A percentile compares a stretch with the other conserved stretches of the same genome.
These are phyloP conservation scores for Paulownia fortunei DNA, from an alignment of 257 asterid genomes.

Conservation along the genomic window DNA sequence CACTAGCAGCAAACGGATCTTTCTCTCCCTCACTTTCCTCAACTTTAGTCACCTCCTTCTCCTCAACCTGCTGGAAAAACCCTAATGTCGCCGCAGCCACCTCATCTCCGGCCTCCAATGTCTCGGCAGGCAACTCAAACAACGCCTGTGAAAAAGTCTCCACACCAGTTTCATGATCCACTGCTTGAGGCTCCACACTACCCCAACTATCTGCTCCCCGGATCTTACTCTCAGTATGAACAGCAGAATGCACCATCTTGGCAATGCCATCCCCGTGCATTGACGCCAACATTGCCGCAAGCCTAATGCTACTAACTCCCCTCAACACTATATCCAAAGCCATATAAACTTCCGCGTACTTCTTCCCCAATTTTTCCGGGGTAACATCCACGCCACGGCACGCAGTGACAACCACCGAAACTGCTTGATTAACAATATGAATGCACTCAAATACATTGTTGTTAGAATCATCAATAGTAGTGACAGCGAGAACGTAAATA, in stretches of 20 bases:
- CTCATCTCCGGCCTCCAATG: slow-evolving; percentile 90
- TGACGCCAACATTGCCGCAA: slow-evolving; percentile 90
- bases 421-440: slow-evolving; percentile 85
- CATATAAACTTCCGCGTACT: slow-evolving; percentile 94
- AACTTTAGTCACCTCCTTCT: slow-evolving; percentile 62
- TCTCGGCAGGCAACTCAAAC: slow-evolving; percentile 91
- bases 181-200: slow-evolving; percentile 59
- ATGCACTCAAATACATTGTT: slow-evolving; percentile 94
- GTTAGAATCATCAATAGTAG: slow-evolving; percentile 80
- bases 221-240: slow-evolving; percentile 86
- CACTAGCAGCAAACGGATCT: slow-evolving; percentile 98
- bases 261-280: slow-evolving; percentile 99
- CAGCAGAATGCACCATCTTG: slow-evolving; percentile 92
- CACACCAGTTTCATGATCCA: slow-evolving; percentile 70
- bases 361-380: slow-evolving; percentile 87
- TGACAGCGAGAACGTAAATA: slow-evolving; percentile 83
- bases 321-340: slow-evolving; percentile 93
- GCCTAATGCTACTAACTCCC: slow-evolving; percentile 91
- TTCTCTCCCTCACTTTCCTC: slow-evolving; percentile 80
- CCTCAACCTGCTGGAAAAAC: slow-evolving; percentile 61
- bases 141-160: slow-evolving; percentile 56
- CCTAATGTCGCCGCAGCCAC: slow-evolving; percentile 72
- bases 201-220: slow-evolving; percentile 94
- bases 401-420: slow-evolving; percentile 87
- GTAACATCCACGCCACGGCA: slow-evolving; percentile 98